A percentile compares a stretch with the other conserved stretches of the same genome.
phyloP scores from a whole-genome alignment of 345 rosid genomes.

The Pistacia vera region DNA sequence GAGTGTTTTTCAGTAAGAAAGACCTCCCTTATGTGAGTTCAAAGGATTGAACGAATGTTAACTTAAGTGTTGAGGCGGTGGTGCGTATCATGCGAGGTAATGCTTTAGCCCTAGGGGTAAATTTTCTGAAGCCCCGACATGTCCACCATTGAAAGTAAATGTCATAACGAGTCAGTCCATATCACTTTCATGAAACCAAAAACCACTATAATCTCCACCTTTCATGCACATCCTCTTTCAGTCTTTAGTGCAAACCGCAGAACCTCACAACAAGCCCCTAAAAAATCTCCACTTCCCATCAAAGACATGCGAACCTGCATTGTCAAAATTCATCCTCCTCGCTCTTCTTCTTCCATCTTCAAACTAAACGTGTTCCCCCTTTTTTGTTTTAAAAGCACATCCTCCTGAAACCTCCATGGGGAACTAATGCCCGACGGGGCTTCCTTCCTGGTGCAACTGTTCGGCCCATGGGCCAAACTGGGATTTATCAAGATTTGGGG shows the following conservation, averaged over 20 bases:
- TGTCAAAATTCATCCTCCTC: conserved; percentile 19
- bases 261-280: neutral
- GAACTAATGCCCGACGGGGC: conserved; percentile 30
- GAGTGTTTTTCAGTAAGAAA: neutral
- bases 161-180: conserved; percentile 30
- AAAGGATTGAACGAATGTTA: neutral
- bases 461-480: conserved; percentile 82
- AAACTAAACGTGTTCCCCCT: too few species aligned
- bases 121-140: neutral
- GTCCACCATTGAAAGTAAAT: conserved; percentile 15
- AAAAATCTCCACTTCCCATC: neutral
- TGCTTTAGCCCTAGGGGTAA: neutral
- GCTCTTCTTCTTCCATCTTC: conserved; percentile 20
- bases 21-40: neutral
- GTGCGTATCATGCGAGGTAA: conserved; percentile 17
- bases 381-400: conserved; percentile 1
- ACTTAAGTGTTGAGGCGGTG: conserved; percentile 39
- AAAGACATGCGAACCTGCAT: conserved; percentile 16
- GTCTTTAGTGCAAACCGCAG: conserved; percentile 1
- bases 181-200: conserved; percentile 17
- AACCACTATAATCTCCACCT: conserved; percentile 35
- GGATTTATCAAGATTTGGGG: conserved; percentile 88
- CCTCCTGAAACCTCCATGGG: conserved; percentile 27
- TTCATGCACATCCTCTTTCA: neutral
- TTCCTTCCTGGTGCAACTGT: conserved; percentile 53